Evolutionary conservation across 2,329 filamentous ascomycete species (phyloP).

Genomic region (Phialophora verrucosa): DNA sequence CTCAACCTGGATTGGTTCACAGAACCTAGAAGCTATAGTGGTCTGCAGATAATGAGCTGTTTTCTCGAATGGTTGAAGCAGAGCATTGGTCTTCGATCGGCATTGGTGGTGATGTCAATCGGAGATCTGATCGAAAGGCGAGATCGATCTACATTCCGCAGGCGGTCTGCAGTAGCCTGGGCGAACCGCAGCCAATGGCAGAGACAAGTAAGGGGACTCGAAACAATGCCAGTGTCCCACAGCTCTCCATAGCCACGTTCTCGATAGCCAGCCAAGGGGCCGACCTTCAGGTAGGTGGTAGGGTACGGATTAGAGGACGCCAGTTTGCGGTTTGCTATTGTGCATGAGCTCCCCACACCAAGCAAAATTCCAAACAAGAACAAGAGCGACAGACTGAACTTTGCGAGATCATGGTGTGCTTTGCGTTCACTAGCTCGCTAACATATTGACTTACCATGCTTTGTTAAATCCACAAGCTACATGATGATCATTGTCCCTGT

Average conservation of each 20-base stretch:
- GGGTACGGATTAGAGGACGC: neutral
- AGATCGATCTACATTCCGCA: slow-evolving; percentile 15
- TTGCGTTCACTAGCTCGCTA: neutral
- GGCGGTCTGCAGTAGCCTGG: neutral
- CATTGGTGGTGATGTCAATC: slow-evolving; percentile 20
- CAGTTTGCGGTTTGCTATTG: neutral
- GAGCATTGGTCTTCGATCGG: neutral
- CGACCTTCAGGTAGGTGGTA: neutral
- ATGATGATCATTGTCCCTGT: neutral
- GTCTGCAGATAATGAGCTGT: neutral
- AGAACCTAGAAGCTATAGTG: neutral
- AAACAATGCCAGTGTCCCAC: neutral
- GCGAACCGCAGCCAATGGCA: slow-evolving; percentile 1
- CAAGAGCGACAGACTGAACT: neutral
- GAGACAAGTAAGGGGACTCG: neutral
- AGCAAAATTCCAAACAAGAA: neutral
- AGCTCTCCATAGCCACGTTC: no score
- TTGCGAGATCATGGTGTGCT: neutral
- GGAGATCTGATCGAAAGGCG: slow-evolving; percentile 15
- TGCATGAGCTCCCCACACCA: neutral
- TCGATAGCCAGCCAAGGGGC: neutral
- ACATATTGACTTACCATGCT: neutral
- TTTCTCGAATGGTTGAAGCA: neutral
- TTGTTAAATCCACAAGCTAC: neutral
- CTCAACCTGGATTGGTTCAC: neutral